Percentiles rank a stretch among this genome's conserved stretches.
These are phyloP conservation scores for Entomortierella lignicola DNA, from an alignment of 192 early-diverging fungal genomes.

Conservation along the genomic window DNA sequence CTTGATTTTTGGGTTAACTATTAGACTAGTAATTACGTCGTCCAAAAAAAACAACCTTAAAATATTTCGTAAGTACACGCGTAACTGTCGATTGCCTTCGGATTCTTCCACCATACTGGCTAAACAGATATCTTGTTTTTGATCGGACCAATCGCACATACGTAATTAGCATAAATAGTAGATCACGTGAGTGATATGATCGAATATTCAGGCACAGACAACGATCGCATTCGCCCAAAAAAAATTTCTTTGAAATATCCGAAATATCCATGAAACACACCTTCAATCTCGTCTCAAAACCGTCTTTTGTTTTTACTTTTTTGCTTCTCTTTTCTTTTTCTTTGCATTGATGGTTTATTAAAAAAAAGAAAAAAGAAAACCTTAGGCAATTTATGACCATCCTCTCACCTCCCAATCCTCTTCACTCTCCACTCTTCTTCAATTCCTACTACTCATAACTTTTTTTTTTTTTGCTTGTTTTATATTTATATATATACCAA, in stretches of 20 bases:
- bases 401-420: not conserved
- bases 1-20: conserved; percentile 80
- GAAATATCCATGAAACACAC: too few relatives aligned
- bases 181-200: not conserved
- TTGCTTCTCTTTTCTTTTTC: not conserved
- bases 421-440: conserved; percentile 1
- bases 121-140: too few relatives aligned
- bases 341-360: not conserved
- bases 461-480: conserved; percentile 3
- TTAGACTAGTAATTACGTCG: too few relatives aligned
- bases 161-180: not conserved
- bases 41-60: not conserved
- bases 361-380: too few relatives aligned
- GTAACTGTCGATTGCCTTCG: conserved; percentile 7
- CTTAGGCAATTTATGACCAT: too few relatives aligned
- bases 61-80: not conserved
- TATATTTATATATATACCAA: too few relatives aligned
- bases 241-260: conserved; percentile 68
- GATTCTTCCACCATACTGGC: too few relatives aligned
- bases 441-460: not conserved
- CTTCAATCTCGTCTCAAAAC: too few relatives aligned
- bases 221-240: conserved; percentile 81
- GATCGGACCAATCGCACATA: conserved; percentile 30
- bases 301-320: conserved; percentile 4
- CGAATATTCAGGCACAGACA: not conserved